Evolutionary conservation across 2,329 filamentous ascomycete genomes (phyloP).

Genomic region (Colletotrichum lupini): DNA sequence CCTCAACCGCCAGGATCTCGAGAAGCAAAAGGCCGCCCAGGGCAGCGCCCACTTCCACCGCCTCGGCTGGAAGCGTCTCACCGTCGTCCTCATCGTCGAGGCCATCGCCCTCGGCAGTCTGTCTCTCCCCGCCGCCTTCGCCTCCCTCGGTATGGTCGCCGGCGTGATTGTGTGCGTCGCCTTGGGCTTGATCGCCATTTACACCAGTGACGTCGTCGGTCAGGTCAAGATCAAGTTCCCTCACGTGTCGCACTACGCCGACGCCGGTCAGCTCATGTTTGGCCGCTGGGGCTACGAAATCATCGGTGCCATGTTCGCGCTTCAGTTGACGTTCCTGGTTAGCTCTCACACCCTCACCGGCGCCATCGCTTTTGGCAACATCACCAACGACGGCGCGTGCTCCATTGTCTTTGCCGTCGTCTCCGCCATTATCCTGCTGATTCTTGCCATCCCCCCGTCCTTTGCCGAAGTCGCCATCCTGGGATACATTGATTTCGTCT

Average conservation of each 20-base stretch:
- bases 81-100: slow-evolving; percentile 66
- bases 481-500: slow-evolving; percentile 67
- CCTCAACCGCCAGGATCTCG: slow-evolving; percentile 50
- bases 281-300: slow-evolving; percentile 72
- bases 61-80: slow-evolving; percentile 67
- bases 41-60: slow-evolving; percentile 62
- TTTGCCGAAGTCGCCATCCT: slow-evolving; percentile 62
- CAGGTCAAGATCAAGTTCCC: slow-evolving; percentile 63
- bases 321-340: slow-evolving; percentile 77
- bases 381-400: slow-evolving; percentile 66
- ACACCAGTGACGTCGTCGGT: slow-evolving; percentile 53
- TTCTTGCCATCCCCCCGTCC: slow-evolving; percentile 59
- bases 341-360: slow-evolving; percentile 79
- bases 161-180: slow-evolving; percentile 48
- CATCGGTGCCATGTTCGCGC: slow-evolving; percentile 68
- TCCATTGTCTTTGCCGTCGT: slow-evolving; percentile 58
- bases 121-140: slow-evolving; percentile 63
- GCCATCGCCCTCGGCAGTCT: slow-evolving; percentile 66
- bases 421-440: slow-evolving; percentile 57
- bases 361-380: slow-evolving; percentile 73
- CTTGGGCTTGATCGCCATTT: slow-evolving; percentile 52
- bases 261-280: slow-evolving; percentile 71
- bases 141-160: slow-evolving; percentile 62
- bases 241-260: slow-evolving; percentile 73
- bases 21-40: slow-evolving; percentile 58